Conservation (phyloP, 768 basidiomycete genomes). For the Trametes meyenii region DNA sequence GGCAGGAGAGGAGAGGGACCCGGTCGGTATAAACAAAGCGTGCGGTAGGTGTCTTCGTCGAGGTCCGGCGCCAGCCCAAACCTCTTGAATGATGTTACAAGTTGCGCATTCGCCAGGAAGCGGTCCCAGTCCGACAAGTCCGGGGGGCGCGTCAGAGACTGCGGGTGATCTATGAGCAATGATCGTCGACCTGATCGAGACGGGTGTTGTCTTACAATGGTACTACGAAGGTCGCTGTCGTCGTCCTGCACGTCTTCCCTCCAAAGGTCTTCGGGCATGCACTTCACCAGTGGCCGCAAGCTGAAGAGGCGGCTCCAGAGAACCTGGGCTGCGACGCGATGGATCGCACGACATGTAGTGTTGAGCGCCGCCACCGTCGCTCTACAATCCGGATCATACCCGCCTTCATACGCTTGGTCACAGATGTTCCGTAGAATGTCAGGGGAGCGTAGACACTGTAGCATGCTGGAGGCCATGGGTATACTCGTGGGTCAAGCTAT, state of each 20-base stretch:
- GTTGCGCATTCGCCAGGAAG: constrained; percentile 8
- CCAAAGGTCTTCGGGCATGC: constrained; percentile 21
- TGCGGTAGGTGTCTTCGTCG: constrained; percentile 20
- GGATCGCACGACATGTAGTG: constrained; percentile 9
- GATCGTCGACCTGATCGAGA: background rate
- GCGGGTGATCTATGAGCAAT: background rate
- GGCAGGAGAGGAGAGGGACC: constrained; percentile 10
- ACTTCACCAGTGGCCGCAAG: constrained; percentile 18
- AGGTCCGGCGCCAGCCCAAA: constrained; percentile 17
- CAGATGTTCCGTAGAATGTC: constrained; percentile 20
- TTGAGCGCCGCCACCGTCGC: constrained; percentile 16
- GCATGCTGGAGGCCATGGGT: background rate
- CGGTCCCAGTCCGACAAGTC: constrained; percentile 14
- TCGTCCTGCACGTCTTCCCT: background rate
- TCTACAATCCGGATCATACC: constrained; percentile 19
- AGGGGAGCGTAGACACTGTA: background rate
- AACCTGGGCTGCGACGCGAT: constrained; percentile 11
- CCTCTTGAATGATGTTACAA: constrained; percentile 20
- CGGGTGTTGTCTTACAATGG: constrained; percentile 6
- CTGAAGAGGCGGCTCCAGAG: constrained; percentile 23
- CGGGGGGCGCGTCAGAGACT: constrained; percentile 16
- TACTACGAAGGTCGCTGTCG: background rate
- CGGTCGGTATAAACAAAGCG: constrained; percentile 19
- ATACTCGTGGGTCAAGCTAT: background rate
- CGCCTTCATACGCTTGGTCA: constrained; percentile 20